A percentile compares a stretch with the other conserved stretches of the same genome.
Evolutionary conservation across 139 green algal genomes (phyloP).

Genomic region (Coelastrella sp.): DNA sequence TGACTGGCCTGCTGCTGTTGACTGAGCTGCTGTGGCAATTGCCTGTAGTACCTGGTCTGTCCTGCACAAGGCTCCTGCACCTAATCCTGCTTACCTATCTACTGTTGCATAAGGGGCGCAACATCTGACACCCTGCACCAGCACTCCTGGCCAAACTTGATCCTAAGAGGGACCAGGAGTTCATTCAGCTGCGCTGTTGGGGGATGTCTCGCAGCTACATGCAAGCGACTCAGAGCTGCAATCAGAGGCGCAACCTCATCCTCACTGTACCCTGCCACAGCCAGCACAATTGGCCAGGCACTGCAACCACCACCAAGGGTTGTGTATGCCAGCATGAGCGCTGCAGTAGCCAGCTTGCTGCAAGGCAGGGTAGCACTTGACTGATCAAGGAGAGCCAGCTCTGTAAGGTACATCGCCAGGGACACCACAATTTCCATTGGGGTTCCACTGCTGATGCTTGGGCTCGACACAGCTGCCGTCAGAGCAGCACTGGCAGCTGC

Average conservation of each 20-base stretch:
- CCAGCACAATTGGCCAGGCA: constrained; percentile 14
- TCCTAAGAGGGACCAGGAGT: constrained; percentile 7
- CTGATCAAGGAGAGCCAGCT: constrained; percentile 11
- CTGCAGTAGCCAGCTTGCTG: constrained; percentile 11
- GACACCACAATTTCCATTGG: constrained; percentile 24
- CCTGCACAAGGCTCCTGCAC: background rate
- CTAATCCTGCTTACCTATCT: background rate
- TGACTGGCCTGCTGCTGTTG: background rate
- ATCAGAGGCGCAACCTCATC: background rate
- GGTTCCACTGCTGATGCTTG: background rate
- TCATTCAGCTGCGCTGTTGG: background rate
- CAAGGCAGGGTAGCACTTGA: background rate
- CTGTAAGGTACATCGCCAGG: constrained; percentile 32
- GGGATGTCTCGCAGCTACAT: background rate
- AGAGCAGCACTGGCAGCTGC: constrained; percentile 1
- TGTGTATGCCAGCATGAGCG: constrained; percentile 24
- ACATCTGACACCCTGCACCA: constrained; percentile 26
- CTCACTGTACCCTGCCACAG: background rate
- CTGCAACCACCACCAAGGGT: background rate
- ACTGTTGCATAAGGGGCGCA: background rate
- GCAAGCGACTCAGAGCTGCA: background rate
- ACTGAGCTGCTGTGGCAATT: no score
- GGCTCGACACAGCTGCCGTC: background rate
- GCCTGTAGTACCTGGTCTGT: no score
- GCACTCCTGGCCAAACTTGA: constrained; percentile 32